Evolutionary conservation across 495 filamentous ascomycete species (phyloP).

Genomic region (Neurospora sublineolata): DNA sequence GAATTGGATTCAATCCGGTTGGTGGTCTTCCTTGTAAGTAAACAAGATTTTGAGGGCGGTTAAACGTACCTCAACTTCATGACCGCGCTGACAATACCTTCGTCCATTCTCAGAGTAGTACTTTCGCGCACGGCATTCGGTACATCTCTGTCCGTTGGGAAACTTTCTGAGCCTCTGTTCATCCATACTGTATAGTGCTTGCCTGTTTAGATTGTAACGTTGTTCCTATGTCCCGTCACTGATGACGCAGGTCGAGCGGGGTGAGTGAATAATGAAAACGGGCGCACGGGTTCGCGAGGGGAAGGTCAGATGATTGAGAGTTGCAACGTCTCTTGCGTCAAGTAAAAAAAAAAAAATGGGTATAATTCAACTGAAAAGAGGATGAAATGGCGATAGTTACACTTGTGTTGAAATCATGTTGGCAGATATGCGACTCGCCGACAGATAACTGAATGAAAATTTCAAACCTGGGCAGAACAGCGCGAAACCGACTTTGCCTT

Average conservation of each 20-base stretch:
- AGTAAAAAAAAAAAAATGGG: neutral
- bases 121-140: constrained; percentile 35
- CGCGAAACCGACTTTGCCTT: neutral
- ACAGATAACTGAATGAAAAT: neutral
- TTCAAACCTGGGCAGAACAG: neutral
- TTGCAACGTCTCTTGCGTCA: neutral
- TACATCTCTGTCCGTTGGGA: constrained; percentile 30
- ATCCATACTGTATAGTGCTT: neutral
- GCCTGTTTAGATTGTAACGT: neutral
- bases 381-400: neutral
- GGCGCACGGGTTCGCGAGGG: neutral
- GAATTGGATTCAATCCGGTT: neutral
- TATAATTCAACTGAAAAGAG: neutral
- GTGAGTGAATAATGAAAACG: neutral
- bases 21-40: neutral
- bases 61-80: constrained; percentile 35
- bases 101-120: constrained; percentile 40
- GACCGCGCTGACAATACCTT: constrained; percentile 43
- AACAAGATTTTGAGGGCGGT: neutral
- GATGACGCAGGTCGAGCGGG: neutral
- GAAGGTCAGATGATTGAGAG: neutral
- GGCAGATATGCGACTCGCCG: neutral
- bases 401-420: neutral
- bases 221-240: neutral
- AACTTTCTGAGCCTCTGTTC: constrained; percentile 17